Conservation (phyloP, 768 basidiomycete genomes). For the Chalciporus chontae region DNA sequence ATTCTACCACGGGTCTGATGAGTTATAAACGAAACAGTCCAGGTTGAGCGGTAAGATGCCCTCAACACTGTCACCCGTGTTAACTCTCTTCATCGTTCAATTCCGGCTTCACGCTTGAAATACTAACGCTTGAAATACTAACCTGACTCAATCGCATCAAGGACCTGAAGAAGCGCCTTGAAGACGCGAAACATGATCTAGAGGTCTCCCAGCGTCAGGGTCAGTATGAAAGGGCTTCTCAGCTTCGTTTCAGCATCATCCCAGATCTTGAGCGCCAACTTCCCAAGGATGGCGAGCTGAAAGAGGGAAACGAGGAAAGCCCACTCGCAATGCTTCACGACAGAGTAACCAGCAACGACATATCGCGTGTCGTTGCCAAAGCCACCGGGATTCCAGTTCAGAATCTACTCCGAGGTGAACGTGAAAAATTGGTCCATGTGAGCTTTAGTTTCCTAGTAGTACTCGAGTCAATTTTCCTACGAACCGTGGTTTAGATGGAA, state of each 20-base stretch:
- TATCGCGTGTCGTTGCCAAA: slow-evolving; percentile 83
- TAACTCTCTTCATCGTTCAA: too few relatives aligned
- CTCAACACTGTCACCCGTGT: too few relatives aligned
- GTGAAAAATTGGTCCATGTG: slow-evolving; percentile 86
- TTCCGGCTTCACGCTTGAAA: too few relatives aligned
- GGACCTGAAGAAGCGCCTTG: slow-evolving; percentile 67
- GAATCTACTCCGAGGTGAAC: slow-evolving; percentile 83
- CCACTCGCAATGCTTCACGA: slow-evolving; percentile 75
- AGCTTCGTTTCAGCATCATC: slow-evolving; percentile 81
- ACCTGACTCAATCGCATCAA: slow-evolving; percentile 67
- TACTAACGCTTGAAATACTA: too few relatives aligned
- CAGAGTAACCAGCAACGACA: slow-evolving; percentile 84
- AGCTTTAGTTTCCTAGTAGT: slow-evolving; percentile 25
- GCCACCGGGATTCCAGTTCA: slow-evolving; percentile 90
- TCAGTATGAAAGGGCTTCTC: slow-evolving; percentile 79
- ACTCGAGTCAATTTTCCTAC: neutral
- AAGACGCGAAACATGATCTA: slow-evolving; percentile 80
- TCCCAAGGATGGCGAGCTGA: slow-evolving; percentile 47
- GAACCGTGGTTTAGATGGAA: slow-evolving; percentile 66
- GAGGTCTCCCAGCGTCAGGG: slow-evolving; percentile 89
- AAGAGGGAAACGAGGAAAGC: slow-evolving; percentile 38
- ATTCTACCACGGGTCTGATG: too few relatives aligned
- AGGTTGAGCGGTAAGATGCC: too few relatives aligned
- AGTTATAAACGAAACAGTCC: too few relatives aligned
- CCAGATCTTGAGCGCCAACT: slow-evolving; percentile 75